Evolutionary conservation across 768 basidiomycete genomes (phyloP).

Genomic region (Hericium erinaceus): DNA sequence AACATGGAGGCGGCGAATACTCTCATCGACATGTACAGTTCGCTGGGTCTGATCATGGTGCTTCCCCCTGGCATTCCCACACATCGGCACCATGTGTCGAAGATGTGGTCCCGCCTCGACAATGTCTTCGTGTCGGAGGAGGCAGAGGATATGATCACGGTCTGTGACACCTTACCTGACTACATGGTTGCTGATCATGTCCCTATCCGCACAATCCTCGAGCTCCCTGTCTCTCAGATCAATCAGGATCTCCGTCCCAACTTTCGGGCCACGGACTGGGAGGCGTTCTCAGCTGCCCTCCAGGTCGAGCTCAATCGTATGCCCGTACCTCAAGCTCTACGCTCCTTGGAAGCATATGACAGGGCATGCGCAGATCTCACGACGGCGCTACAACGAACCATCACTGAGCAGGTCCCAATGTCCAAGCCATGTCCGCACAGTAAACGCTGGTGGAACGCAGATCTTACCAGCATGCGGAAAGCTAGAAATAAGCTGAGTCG

Average conservation of each 20-base stretch:
- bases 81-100: not conserved
- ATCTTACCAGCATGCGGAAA: not conserved
- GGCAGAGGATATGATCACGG: not conserved
- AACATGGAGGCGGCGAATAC: not conserved
- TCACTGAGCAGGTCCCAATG: not conserved
- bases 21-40: not conserved
- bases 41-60: not conserved
- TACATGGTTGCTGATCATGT: not conserved
- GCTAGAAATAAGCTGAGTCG: not conserved
- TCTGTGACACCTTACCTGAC: not conserved
- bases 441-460: conserved; percentile 4
- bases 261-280: not conserved
- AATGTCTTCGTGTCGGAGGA: not conserved
- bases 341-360: not conserved
- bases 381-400: not conserved
- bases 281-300: not conserved
- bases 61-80: not conserved
- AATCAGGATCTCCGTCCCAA: not conserved
- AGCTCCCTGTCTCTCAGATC: not conserved
- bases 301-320: not conserved
- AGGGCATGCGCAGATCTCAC: not conserved
- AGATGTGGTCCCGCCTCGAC: not conserved
- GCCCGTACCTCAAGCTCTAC: not conserved
- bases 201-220: not conserved
- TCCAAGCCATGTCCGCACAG: not conserved